Evolutionary conservation across 345 rosid genomes (phyloP), one percentile per base, ranked within the genome.

Genomic region (Heritiera fomes): DNA sequence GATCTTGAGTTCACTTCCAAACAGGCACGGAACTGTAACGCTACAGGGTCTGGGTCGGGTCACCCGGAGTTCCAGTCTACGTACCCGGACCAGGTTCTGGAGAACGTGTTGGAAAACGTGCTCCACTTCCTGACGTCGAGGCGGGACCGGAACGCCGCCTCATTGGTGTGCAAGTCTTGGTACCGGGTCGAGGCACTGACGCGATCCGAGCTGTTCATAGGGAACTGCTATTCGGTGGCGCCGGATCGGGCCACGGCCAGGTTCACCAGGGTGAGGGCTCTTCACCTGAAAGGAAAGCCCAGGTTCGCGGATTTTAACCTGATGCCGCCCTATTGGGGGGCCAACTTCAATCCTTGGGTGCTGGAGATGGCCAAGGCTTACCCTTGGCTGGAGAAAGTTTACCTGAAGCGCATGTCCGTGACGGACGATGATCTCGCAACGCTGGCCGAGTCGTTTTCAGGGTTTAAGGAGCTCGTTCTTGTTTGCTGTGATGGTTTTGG

Each of bases 401-500:
- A 82, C 80, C 76, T 94, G 84, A 94, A 94, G 88, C 89, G 98
- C 69, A 93, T 94, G 97, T 84, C 92, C 78, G 93, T 94, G 43
- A 87, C 94, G 0, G 97, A 91, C 52, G 90, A 87, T 45, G 96
- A 91, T 82, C 88, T 94, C 28, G 87, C 80, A 38, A 88, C 87
- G 77, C 85, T 91, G 0, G 89, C 93, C 4, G 85, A 81, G 77
- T 89, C 91, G 45, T 92, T 94, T 78, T 79, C 64, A 63, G 89
- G 83, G 23, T 94, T 94, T 63, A 91, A 87, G 77, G 97, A 90
- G 78, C 93, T 94, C 17, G 81, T 79, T 34, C 92, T 94, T 55
- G 85, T 93, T 40, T 91, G 98, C 81, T 94, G 98, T 65, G 97
- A 94, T 56, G 98, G 97, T 40, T 94, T 94, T 75, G 94, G 97